Evolutionary conservation across 2,329 filamentous ascomycete species (phyloP), one percentile per base, ranked within the genome.

Genomic region (Hypoxylon sp.): DNA sequence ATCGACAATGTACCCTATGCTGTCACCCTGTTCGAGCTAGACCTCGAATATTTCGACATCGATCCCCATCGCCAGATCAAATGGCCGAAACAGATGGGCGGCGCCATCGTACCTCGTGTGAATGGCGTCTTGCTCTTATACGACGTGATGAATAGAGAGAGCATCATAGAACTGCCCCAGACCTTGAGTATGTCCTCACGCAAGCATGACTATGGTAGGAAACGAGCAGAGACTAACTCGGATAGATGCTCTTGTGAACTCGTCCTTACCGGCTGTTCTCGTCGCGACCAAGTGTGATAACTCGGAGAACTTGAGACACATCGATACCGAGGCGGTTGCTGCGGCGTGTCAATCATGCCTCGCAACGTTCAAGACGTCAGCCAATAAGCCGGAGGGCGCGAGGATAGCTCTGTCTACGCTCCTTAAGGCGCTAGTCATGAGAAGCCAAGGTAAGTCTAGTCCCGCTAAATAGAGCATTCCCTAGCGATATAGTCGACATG

Each of bases 271-370:
- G 7, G 89, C 89, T 49, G 83, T 94, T 61, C 83, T 97, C 37
- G 90, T 96, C 48, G 91, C 92, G 52, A 94, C 88, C 74, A 97
- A 97, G 80, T 96, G 91, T 78, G 94, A 97, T 73, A 84, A 87
- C 47, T 87, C 88, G 43, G 84, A 88, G 61, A 82, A 84, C 55
- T 79, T 86, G 57, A 87, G 89, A 69, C 84, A 91, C 70, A 81
- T 96, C 53, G 87, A 94, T 69, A 84, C 88, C 11, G 81, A 86
- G 23, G 83, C 78, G 52, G 82, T 95, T 38, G 78, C 83, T 42
- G 75, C 74, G 55, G 87, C 84, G 63, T 90, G 89, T 66, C 83
- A 88, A 58, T 82, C 88, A 13, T 89, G 86, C 66, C 82, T 94
- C 60, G 85, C 86, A 60, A 86, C 88, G 50, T 89, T 92, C 71